Conservation (phyloP, 345 rosid species). For the Gossypioides kirkii region DNA sequence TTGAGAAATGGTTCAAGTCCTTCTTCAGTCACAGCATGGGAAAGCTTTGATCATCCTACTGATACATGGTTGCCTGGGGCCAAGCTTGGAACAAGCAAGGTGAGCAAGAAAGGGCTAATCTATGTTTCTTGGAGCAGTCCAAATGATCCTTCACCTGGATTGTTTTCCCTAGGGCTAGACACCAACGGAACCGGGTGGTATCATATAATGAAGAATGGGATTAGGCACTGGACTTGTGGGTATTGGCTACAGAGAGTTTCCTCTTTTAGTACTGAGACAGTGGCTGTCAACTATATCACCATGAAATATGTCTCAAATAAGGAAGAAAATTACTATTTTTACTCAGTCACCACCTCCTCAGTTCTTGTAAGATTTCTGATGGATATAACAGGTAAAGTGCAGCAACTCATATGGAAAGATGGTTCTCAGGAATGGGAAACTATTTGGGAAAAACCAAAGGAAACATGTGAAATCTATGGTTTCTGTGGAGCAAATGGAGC, state of each 20-base stretch:
- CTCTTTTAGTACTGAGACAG: constrained; percentile 43
- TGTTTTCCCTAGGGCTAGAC: constrained; percentile 1
- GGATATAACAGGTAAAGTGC: constrained; percentile 33
- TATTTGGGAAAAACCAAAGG: constrained; percentile 12
- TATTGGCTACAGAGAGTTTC: constrained; percentile 50
- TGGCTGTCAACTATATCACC: constrained; percentile 9
- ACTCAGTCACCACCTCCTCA: constrained; percentile 13
- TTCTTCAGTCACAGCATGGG: constrained; percentile 15
- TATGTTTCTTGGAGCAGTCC: constrained; percentile 20
- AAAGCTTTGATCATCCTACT: constrained; percentile 30
- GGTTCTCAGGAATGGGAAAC: constrained; percentile 16
- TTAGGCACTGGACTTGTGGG: constrained; percentile 3
- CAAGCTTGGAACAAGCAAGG: constrained; percentile 18
- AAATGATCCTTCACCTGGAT: constrained; percentile 18
- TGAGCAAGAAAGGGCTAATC: constrained; percentile 1
- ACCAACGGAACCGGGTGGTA: background rate
- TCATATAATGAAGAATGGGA: background rate
- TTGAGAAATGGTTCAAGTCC: constrained; percentile 27
- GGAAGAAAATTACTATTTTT: constrained; percentile 14
- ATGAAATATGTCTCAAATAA: constrained; percentile 11
- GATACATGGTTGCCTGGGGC: constrained; percentile 29
- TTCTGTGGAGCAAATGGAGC: constrained; percentile 29
- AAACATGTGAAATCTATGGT: constrained; percentile 24
- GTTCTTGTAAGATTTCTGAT: constrained; percentile 45
- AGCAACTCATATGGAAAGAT: background rate